A percentile compares a stretch with the other conserved stretches of the same genome.
Conservation (phyloP, 129 eudicot species). For the Logfia minima region DNA sequence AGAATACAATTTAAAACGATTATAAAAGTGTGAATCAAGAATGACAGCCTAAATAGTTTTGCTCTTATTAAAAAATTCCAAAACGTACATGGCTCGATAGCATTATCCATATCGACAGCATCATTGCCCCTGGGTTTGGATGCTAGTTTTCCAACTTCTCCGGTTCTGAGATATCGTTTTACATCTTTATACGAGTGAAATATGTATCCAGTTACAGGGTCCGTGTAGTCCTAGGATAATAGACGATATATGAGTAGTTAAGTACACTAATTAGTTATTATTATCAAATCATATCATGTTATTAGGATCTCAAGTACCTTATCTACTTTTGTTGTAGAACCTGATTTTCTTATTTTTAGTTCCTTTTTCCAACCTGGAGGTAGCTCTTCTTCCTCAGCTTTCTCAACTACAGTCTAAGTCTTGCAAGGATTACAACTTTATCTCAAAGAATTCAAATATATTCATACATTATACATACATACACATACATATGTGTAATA, state of each 20-base stretch:
- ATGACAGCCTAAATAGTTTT: neutral
- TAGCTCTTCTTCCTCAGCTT: constrained; percentile 50
- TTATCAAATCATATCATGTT: constrained; percentile 1
- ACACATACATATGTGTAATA: neutral
- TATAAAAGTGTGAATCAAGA: neutral
- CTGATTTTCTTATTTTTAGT: constrained; percentile 40
- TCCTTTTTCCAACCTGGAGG: constrained; percentile 74
- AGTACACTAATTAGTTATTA: neutral
- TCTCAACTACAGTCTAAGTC: constrained; percentile 47
- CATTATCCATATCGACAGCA: constrained; percentile 16
- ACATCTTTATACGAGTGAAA: constrained; percentile 70
- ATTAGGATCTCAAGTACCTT: constrained; percentile 40
- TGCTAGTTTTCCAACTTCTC: constrained; percentile 46
- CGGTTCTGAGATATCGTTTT: constrained; percentile 66
- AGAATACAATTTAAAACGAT: constrained; percentile 13
- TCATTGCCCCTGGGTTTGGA: constrained; percentile 41
- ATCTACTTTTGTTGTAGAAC: constrained; percentile 42
- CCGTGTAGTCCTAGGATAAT: constrained; percentile 63
- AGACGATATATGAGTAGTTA: neutral
- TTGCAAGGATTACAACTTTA: constrained; percentile 26
- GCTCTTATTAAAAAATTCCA: neutral
- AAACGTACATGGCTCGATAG: constrained; percentile 25
- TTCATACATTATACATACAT: neutral
- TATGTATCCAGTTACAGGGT: constrained; percentile 69
- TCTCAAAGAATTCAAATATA: constrained; percentile 13